These are phyloP conservation scores for Trichoderma breve DNA, from an alignment of 2,329 filamentous ascomycete genomes.

Conservation along the genomic window DNA sequence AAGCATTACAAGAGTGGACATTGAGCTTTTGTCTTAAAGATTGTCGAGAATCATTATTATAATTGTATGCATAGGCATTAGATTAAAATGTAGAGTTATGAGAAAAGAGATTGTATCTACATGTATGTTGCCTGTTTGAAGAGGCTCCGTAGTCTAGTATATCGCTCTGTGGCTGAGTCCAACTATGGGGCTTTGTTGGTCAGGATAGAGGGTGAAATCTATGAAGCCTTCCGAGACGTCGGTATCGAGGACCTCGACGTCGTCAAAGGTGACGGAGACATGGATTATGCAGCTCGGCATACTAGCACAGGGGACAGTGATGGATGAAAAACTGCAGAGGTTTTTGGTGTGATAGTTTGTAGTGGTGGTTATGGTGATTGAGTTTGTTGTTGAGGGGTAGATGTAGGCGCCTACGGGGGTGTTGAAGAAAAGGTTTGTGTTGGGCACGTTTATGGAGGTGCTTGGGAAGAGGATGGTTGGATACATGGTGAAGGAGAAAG, in stretches of 20 bases:
- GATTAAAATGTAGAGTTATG: background rate
- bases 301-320: background rate
- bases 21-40: slow-evolving; percentile 32
- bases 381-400: background rate
- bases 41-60: background rate
- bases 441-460: background rate
- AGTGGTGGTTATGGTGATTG: background rate
- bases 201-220: background rate
- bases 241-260: background rate
- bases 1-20: slow-evolving; percentile 39
- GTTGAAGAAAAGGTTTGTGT: background rate
- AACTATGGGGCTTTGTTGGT: background rate
- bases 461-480: background rate
- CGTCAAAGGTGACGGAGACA: background rate
- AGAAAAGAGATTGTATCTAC: background rate
- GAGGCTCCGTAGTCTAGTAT: background rate
- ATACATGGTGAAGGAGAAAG: background rate
- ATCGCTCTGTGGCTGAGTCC: background rate
- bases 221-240: background rate
- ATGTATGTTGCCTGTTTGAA: background rate
- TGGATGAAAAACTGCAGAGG: background rate
- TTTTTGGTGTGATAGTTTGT: background rate
- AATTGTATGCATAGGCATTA: background rate
- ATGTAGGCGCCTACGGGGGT: background rate
- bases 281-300: background rate